Evolutionary conservation across 768 basidiomycete species (phyloP), one percentile per base, ranked within the genome.

Genomic region (Pleurotus sapidus): DNA sequence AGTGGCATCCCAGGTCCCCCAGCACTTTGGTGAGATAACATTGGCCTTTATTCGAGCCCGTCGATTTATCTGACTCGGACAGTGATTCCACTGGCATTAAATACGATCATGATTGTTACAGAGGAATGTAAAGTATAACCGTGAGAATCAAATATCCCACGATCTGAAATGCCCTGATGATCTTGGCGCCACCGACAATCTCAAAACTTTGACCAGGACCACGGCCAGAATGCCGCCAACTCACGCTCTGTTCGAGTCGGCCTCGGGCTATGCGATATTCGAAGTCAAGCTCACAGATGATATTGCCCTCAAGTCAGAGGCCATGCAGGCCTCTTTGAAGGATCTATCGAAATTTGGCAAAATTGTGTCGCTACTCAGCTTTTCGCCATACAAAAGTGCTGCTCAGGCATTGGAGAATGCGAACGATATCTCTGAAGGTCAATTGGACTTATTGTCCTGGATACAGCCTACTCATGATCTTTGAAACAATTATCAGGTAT

Each of bases 351-450:
- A 91, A 72, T 98, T 98, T 71, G 79, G 83, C 58, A 95, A 93
- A 78, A 94, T 96, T 90, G 92, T 97, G 60, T 79, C 87, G 65
- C 75, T 98, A 67, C 70, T 89, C 71, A 94, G 91, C 70, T 98
- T 98, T 77, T 83, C 88, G 55, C 95, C 96, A 0, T 98, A 96
- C 81, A 93, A 92, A 72, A 94, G 79, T 59, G 93, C 95, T 20
- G 94, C 92, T 0, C 88, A 95, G 68, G 95, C 95, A 34, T 78
- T 98, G 63, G 94, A 98, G 76, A 98, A 97, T 64, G 88, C 89
- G 51, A 98, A 98, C 68, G 96, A 98, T 73, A 72, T 98, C 14
- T 97, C 95, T 8, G 95, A 98, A 80, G 94, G 96, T 94, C 59
- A 27, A 84, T 74, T 24, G 12, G 8, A 3, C 1, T 40, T 4